Evolutionary conservation across 1,139 yeast genomes (phyloP), one percentile per base, ranked within the genome.

Genomic region (Debaryomycetaceae sp.): DNA sequence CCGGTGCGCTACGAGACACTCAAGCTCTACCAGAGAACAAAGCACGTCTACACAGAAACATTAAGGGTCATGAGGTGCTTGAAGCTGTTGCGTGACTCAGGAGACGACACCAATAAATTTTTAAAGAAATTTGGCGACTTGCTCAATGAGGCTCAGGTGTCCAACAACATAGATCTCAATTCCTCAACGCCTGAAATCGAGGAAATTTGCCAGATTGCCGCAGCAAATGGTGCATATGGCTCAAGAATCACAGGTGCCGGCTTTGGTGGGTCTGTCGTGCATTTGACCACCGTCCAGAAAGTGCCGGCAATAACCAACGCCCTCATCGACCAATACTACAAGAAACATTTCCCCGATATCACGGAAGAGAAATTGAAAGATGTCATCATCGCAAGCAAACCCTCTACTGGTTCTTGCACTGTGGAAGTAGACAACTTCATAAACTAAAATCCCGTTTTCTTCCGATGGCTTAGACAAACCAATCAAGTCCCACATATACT

Each of bases 221-320:
- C 70, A 24, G 59, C 56, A 4, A 71, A 76, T 49, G 90, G 90
- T 5, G 70, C 88, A 1, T 72, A 65, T 48, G 90, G 90, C 24
- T 80, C 88, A 4, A 72, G 91, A 51, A 77, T 83, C 35, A 85
- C 91, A 6, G 91, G 91, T 37, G 90, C 91, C n/a, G 91, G 90
- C 7, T 85, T 83, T 76, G 91, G 91, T 38, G 91, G 91, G 7
- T 81, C 85, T 34, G 72, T 85, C 2, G 87, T 85, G 23, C 87
- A 83, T 58, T 65, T 85, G 46, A 81, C 85, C 14, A 70, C 79
- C 3, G 60, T 69, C 7, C 74, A 72, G 43, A 72, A 71, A 49
- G 70, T 80, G 13, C 70, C 65, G 0, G 48, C 50, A 1, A 75
- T 85, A 43, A 68, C 68, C 40, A 50, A 60, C 5, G 83, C 85